A percentile compares a stretch with the other conserved stretches of the same genome.
Evolutionary conservation across 108 stramenopile genomes (phyloP).

Genomic region (Skeletonema menzelii): DNA sequence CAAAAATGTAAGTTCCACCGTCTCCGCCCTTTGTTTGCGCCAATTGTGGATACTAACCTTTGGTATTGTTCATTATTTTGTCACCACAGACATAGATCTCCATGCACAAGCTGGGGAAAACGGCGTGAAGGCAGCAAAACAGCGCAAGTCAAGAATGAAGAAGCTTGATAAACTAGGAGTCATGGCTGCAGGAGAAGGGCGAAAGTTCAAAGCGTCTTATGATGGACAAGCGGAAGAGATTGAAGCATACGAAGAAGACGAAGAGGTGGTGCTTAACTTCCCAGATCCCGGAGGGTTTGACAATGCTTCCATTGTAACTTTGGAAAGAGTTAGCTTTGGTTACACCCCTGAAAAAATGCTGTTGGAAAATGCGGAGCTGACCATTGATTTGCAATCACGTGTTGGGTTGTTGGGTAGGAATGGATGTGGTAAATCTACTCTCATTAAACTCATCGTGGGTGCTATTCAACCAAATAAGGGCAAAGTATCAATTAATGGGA

Average conservation of each 20-base stretch:
- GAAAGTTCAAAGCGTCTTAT: constrained; percentile 61
- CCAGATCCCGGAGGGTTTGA: constrained; percentile 81
- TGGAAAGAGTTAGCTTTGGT: constrained; percentile 85
- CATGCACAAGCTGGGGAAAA: constrained; percentile 76
- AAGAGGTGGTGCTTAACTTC: constrained; percentile 60
- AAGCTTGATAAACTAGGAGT: constrained; percentile 75
- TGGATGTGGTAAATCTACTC: constrained; percentile 68
- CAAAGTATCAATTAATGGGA: constrained; percentile 65
- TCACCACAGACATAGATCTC: constrained; percentile 51
- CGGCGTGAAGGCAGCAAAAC: constrained; percentile 63
- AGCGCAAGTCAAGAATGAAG: constrained; percentile 73
- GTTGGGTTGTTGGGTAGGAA: constrained; percentile 64
- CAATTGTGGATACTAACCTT: background rate
- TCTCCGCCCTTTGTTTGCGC: background rate
- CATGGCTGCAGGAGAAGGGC: constrained; percentile 59
- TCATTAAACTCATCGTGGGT: constrained; percentile 88
- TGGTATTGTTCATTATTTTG: background rate
- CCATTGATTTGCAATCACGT: constrained; percentile 50
- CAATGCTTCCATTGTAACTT: constrained; percentile 61
- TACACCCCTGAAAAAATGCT: constrained; percentile 62
- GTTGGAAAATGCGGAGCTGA: constrained; percentile 61
- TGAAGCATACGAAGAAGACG: constrained; percentile 78
- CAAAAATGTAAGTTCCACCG: constrained; percentile 47
- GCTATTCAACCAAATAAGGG: constrained; percentile 74
- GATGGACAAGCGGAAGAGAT: constrained; percentile 72